Evolutionary conservation across 257 asterid genomes (phyloP).

Genomic region (Galeopsis tetrahit): DNA sequence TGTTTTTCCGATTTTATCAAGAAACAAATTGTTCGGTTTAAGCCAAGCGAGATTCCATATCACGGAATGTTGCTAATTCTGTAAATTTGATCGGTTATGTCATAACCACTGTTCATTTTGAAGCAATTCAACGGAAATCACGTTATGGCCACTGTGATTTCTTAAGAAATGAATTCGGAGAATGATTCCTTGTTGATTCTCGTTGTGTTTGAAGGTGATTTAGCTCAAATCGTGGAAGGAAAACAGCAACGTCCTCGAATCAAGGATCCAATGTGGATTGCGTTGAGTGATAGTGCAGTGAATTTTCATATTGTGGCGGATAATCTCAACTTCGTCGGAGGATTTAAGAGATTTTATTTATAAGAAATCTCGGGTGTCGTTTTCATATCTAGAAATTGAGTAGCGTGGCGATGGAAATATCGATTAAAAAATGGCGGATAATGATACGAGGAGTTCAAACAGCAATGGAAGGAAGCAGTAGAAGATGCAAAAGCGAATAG

Average conservation of each 20-base stretch:
- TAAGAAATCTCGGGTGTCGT: slow-evolving; percentile 10
- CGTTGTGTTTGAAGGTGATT: slow-evolving; percentile 73
- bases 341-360: slow-evolving; percentile 28
- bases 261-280: slow-evolving; percentile 45
- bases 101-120: slow-evolving; percentile 51
- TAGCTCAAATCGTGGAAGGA: slow-evolving; percentile 65
- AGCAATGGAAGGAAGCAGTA: slow-evolving; percentile 34
- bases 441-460: slow-evolving; percentile 15
- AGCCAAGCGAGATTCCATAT: slow-evolving; percentile 72
- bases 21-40: slow-evolving; percentile 53
- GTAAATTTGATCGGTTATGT: slow-evolving; percentile 73
- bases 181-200: slow-evolving; percentile 46
- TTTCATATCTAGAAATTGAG: slow-evolving; percentile 13
- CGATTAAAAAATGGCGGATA: slow-evolving; percentile 17
- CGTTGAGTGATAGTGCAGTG: slow-evolving; percentile 40
- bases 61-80: slow-evolving; percentile 65
- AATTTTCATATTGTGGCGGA: slow-evolving; percentile 56
- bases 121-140: slow-evolving; percentile 52
- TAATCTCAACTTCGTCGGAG: slow-evolving; percentile 66
- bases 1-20: slow-evolving; percentile 36
- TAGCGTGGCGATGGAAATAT: slow-evolving; percentile 11
- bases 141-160: slow-evolving; percentile 55
- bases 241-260: slow-evolving; percentile 65
- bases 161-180: slow-evolving; percentile 32
- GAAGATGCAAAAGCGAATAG: slow-evolving; percentile 33